A percentile compares a stretch with the other conserved stretches of the same genome.
phyloP scores from a whole-genome alignment of 2,329 filamentous ascomycete species.

The Colletotrichum trifolii region DNA sequence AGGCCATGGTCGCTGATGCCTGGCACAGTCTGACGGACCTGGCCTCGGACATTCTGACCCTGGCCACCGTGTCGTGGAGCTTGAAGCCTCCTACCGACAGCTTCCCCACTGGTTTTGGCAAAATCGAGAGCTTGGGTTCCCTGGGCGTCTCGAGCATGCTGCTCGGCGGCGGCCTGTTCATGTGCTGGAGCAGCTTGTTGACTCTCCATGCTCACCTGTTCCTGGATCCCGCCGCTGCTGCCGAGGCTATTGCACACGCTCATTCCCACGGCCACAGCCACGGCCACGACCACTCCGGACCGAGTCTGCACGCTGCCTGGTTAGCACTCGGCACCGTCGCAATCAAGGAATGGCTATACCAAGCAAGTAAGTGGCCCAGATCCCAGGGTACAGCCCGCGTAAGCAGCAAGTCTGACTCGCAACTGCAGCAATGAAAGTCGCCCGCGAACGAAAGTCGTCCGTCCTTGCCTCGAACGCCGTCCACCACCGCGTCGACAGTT shows the following conservation, averaged over 20 bases:
- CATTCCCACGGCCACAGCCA: slow-evolving; percentile 77
- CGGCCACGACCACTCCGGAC: slow-evolving; percentile 72
- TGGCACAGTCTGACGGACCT: slow-evolving; percentile 96
- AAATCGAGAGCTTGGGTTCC: slow-evolving; percentile 95
- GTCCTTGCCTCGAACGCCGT: slow-evolving; percentile 96
- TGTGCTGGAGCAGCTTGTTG: slow-evolving; percentile 82
- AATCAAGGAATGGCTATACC: slow-evolving; percentile 97
- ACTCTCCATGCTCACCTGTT: slow-evolving; percentile 79
- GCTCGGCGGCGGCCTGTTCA: slow-evolving; percentile 88
- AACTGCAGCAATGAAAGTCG: slow-evolving; percentile 87
- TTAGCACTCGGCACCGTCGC: slow-evolving; percentile 89
- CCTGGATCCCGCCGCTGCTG: slow-evolving; percentile 68
- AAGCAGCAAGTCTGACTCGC: slow-evolving; percentile 18
- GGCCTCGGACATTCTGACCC: slow-evolving; percentile 92
- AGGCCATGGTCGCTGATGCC: slow-evolving; percentile 91
- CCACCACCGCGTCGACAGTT: slow-evolving; percentile 94
- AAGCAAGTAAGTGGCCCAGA: slow-evolving; percentile 79
- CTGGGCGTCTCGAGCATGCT: slow-evolving; percentile 93
- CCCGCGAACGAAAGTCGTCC: slow-evolving; percentile 91
- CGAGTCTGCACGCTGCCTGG: slow-evolving; percentile 95
- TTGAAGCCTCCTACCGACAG: slow-evolving; percentile 83
- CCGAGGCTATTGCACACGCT: slow-evolving; percentile 63
- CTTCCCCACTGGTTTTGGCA: slow-evolving; percentile 94
- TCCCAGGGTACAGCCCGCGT: not conserved
- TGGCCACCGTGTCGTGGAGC: slow-evolving; percentile 94